Percentiles rank a stretch among this genome's conserved stretches.
phyloP scores from a whole-genome alignment of 352 stramenopile species.

The Pythium volutum region DNA sequence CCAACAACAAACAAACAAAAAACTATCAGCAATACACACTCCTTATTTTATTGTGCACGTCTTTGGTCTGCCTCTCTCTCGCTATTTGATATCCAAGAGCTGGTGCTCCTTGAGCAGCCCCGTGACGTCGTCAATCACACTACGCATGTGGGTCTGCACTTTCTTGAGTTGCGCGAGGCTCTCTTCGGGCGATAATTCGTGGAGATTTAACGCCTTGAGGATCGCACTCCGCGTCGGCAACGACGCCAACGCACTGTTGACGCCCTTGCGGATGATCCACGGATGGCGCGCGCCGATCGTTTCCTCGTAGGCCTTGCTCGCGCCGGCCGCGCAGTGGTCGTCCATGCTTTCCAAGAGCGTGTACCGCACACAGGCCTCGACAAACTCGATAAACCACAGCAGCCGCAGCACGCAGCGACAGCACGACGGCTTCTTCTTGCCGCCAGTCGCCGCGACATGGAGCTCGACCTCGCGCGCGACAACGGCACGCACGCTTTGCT shows the following conservation, averaged over 20 bases:
- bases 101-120: constrained; percentile 58
- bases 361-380: constrained; percentile 68
- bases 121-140: constrained; percentile 51
- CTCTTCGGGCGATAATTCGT: constrained; percentile 32
- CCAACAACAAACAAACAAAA: not conserved
- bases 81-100: constrained; percentile 74
- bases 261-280: constrained; percentile 83
- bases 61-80: not conserved
- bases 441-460: constrained; percentile 51
- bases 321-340: constrained; percentile 60
- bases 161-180: constrained; percentile 35
- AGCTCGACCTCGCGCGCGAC: constrained; percentile 66
- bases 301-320: constrained; percentile 80
- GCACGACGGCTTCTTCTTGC: constrained; percentile 84
- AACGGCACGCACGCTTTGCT: constrained; percentile 51
- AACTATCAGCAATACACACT: constrained; percentile 8
- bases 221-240: constrained; percentile 62
- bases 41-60: constrained; percentile 19
- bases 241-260: constrained; percentile 66
- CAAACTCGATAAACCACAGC: constrained; percentile 84
- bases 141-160: constrained; percentile 43
- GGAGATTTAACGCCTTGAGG: constrained; percentile 43
- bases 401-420: constrained; percentile 67
- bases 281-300: constrained; percentile 76
- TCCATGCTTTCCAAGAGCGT: constrained; percentile 62